Percentiles rank a stretch among this genome's conserved stretches.
These are phyloP conservation scores for Arthroderma sp. DNA, from an alignment of 2,329 filamentous ascomycete species.

Conservation along the genomic window DNA sequence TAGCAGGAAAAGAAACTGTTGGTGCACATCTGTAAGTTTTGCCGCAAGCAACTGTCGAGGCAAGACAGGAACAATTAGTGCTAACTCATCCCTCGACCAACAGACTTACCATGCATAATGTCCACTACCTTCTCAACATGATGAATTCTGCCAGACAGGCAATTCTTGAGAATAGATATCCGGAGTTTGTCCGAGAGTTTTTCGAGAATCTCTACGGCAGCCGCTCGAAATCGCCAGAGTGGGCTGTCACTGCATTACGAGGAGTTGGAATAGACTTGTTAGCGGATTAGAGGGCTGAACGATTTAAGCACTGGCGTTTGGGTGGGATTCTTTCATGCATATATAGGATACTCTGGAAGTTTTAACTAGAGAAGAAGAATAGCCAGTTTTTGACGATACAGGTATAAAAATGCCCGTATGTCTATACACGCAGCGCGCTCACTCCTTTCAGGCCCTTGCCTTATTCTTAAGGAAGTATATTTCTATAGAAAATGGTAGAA, in stretches of 20 bases:
- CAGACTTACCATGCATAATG: conserved; percentile 84
- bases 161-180: conserved; percentile 69
- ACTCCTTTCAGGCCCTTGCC: too few relatives aligned
- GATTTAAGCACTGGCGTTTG: too few relatives aligned
- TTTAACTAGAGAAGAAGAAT: too few relatives aligned
- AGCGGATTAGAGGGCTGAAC: conserved; percentile 13
- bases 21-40: conserved; percentile 53
- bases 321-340: too few relatives aligned
- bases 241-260: conserved; percentile 69
- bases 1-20: conserved; percentile 86
- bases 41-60: too few relatives aligned
- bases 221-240: conserved; percentile 57
- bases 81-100: background rate
- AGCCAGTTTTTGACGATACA: too few relatives aligned
- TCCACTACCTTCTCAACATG: conserved; percentile 77
- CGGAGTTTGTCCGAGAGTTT: conserved; percentile 63
- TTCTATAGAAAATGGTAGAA: too few relatives aligned
- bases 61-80: background rate
- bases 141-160: conserved; percentile 65
- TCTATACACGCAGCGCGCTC: too few relatives aligned
- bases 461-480: too few relatives aligned
- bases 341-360: too few relatives aligned
- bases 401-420: too few relatives aligned
- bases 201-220: conserved; percentile 61
- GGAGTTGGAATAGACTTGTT: conserved; percentile 69